These are phyloP conservation scores for Gillenia trifoliata DNA, from an alignment of 306 rosid genomes.

Conservation along the genomic window DNA sequence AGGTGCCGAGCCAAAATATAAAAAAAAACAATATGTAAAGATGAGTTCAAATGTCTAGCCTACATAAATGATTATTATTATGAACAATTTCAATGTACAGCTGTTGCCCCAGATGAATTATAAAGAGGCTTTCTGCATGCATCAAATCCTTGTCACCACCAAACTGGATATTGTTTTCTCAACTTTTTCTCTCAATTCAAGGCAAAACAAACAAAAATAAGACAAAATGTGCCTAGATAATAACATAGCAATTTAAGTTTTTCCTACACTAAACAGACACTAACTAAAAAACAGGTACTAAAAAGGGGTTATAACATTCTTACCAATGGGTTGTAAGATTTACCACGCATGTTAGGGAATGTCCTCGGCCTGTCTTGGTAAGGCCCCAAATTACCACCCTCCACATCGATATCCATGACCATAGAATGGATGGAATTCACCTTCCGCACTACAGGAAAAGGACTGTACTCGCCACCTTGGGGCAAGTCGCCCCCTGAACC, in stretches of 20 bases:
- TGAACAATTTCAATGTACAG: background rate
- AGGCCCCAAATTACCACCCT: conserved; percentile 56
- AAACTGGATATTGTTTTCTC: background rate
- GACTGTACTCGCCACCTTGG: conserved; percentile 78
- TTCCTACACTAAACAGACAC: background rate
- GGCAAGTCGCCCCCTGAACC: conserved; percentile 99
- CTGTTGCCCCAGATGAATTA: background rate
- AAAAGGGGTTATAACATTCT: conserved; percentile 2
- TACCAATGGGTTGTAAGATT: conserved; percentile 82
- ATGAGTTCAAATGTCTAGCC: background rate
- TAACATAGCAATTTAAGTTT: background rate
- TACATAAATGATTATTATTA: background rate
- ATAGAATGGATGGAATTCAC: conserved; percentile 60
- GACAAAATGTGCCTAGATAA: background rate
- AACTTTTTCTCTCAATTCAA: background rate
- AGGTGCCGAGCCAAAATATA: background rate
- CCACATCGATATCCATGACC: conserved; percentile 67
- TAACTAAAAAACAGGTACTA: background rate
- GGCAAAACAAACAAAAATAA: background rate
- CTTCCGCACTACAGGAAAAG: conserved; percentile 62
- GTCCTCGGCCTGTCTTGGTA: conserved; percentile 75
- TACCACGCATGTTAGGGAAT: conserved; percentile 89
- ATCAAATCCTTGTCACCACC: background rate
- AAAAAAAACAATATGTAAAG: background rate
- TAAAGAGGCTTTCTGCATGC: background rate